Base-by-base conservation (phyloP, 768 basidiomycete genomes). In the Pholiota microspora region DNA sequence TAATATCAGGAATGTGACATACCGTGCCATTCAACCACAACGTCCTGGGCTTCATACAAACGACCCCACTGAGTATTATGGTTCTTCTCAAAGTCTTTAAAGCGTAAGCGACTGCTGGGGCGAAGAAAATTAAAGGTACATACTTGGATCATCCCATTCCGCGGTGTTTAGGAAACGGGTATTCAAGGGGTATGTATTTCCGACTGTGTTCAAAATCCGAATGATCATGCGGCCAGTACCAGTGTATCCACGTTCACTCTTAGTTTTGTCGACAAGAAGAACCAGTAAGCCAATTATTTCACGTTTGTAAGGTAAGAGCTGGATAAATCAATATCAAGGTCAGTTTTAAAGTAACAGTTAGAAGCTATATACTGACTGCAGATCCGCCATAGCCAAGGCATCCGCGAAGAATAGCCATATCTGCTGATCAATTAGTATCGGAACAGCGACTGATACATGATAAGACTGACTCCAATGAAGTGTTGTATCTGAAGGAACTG, bases 1-100 rank as follows among this genome's bases (percentile, higher is more conserved):
- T n/a, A n/a, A n/a, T n/a, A n/a, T n/a, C n/a, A n/a, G n/a, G n/a
- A n/a, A n/a, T n/a, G n/a, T n/a, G 23, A 62, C 77, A 44, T 63
- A 89, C 89, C 82, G 67, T 96, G 94, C 95, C 95, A 98, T 55
- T 92, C 85, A 31, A 94, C 80, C 53, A 83, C 78, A 47, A 94
- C 86, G 52, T 97, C 91, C 62, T 86, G 77, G 3, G 87, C 73
- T 53, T 89, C 83, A 69, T 88, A 92, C 27, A 90, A 71, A 46
- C 79, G 81, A 7, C 94, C 95, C 95, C 95, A 97, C 42, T 82
- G 78, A 9, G 75, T 70, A 56, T 80, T 83, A 59, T 89, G 86
- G 44, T 77, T 75, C 36, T 72, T 74, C 62, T 86, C 76, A 62
- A 90, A 89, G 53, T 77, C 86, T 89, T 60, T 34, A 10, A 21